phyloP scores from a whole-genome alignment of 306 rosid species.

The Echinosophora koreensis region DNA sequence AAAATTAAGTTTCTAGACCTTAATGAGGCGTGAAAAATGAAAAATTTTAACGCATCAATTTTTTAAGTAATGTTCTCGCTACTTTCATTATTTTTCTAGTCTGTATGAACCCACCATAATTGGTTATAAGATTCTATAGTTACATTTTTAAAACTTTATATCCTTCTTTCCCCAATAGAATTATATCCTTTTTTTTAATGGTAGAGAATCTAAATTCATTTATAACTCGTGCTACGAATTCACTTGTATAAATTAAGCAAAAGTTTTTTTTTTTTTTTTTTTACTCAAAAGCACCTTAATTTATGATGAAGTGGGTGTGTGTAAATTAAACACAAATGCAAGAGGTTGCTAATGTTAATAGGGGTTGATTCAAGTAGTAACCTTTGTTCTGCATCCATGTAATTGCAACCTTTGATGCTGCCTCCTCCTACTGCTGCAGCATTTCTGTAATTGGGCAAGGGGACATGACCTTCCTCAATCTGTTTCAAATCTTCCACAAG shows the following conservation, averaged over 20 bases:
- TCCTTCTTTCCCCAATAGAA: too few relatives aligned
- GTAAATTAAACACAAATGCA: neutral
- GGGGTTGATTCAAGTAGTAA: slow-evolving; percentile 1
- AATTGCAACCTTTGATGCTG: slow-evolving; percentile 48
- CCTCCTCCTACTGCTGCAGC: slow-evolving; percentile 33
- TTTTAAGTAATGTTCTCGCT: too few relatives aligned
- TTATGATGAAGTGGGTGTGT: neutral
- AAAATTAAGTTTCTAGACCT: neutral
- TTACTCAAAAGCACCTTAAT: neutral
- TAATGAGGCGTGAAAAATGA: too few relatives aligned
- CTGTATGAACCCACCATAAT: too few relatives aligned
- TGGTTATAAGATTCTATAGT: too few relatives aligned
- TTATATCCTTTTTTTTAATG: too few relatives aligned
- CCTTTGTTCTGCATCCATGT: slow-evolving; percentile 71
- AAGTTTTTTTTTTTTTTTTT: too few relatives aligned
- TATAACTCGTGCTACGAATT: neutral
- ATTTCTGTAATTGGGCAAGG: slow-evolving; percentile 77
- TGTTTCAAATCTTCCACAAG: slow-evolving; percentile 78
- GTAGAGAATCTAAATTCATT: too few relatives aligned
- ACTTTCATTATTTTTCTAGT: too few relatives aligned
- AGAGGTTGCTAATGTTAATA: neutral
- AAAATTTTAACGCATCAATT: too few relatives aligned
- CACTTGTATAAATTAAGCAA: neutral
- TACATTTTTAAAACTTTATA: too few relatives aligned
- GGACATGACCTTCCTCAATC: slow-evolving; percentile 77